phyloP scores from a whole-genome alignment of 805 yeast genomes.

The Danielia oregonensis region DNA sequence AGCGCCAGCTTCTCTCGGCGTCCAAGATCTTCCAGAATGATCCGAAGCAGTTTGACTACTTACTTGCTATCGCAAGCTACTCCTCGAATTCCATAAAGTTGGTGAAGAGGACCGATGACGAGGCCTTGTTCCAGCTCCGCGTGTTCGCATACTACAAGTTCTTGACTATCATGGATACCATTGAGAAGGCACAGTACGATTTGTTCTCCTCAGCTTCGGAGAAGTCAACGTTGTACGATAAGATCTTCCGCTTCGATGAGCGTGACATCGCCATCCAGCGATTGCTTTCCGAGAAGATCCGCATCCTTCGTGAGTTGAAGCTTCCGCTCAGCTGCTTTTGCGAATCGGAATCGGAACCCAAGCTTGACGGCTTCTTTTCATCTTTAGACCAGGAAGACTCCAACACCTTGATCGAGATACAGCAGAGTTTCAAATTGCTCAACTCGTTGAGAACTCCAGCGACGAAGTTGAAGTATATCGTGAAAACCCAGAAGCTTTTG shows the following conservation, averaged over 20 bases:
- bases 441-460: conserved; percentile 26
- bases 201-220: conserved; percentile 28
- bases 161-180: conserved; percentile 27
- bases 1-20: conserved; percentile 33
- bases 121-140: conserved; percentile 36
- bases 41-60: conserved; percentile 34
- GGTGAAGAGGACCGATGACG: conserved; percentile 32
- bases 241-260: conserved; percentile 37
- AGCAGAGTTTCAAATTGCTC: conserved; percentile 16
- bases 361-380: conserved; percentile 11
- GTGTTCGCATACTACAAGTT: conserved; percentile 41
- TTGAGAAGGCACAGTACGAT: conserved; percentile 31
- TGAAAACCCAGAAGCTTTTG: conserved; percentile 29
- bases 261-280: conserved; percentile 35
- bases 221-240: conserved; percentile 31
- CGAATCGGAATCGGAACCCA: conserved; percentile 16
- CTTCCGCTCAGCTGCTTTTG: conserved; percentile 29
- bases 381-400: conserved; percentile 6
- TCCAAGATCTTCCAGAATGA: conserved; percentile 26
- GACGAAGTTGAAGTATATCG: conserved; percentile 28
- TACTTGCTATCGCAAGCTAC: conserved; percentile 40
- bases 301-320: conserved; percentile 20
- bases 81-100: conserved; percentile 33
- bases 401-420: conserved; percentile 15
- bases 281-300: conserved; percentile 32